These are phyloP conservation scores for Hsuehochloa calcarea DNA, from an alignment of 176 grass and related monocot genomes.

Conservation along the genomic window DNA sequence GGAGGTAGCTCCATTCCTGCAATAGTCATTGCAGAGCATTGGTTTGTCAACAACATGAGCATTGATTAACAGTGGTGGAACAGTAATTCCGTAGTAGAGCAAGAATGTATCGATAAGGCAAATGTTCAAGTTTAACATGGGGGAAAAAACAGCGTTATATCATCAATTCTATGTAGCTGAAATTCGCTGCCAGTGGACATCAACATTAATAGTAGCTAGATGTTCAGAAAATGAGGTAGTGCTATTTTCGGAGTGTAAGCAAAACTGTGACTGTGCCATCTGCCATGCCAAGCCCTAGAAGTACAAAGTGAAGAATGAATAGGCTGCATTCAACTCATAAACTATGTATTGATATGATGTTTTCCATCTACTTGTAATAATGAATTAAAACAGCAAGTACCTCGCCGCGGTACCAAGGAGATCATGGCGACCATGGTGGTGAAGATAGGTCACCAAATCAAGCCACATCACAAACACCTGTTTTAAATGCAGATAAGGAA, in stretches of 20 bases:
- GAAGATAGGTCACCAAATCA: conserved; percentile 85
- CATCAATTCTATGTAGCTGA: neutral
- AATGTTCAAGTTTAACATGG: neutral
- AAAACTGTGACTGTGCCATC: neutral
- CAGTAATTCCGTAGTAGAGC: neutral
- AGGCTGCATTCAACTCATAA: neutral
- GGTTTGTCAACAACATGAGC: neutral
- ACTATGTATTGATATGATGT: neutral
- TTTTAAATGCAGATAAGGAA: neutral
- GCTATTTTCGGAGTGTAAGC: neutral
- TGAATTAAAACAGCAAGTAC: conserved; percentile 15
- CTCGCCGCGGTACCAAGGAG: conserved; percentile 89
- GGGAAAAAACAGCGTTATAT: neutral
- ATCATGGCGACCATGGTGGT: conserved; percentile 71
- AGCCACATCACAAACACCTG: conserved; percentile 95
- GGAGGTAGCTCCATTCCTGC: conserved; percentile 93
- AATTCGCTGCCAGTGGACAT: neutral
- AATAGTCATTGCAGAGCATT: neutral
- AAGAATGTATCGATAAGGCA: neutral
- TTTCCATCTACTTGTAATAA: neutral
- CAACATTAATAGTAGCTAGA: neutral
- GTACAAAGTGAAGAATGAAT: neutral
- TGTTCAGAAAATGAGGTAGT: neutral
- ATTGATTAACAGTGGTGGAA: neutral
- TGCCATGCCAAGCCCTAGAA: neutral